Evolutionary conservation across 495 filamentous ascomycete genomes (phyloP), one percentile per base, ranked within the genome.

Genomic region (Penicillium riverlandense): DNA sequence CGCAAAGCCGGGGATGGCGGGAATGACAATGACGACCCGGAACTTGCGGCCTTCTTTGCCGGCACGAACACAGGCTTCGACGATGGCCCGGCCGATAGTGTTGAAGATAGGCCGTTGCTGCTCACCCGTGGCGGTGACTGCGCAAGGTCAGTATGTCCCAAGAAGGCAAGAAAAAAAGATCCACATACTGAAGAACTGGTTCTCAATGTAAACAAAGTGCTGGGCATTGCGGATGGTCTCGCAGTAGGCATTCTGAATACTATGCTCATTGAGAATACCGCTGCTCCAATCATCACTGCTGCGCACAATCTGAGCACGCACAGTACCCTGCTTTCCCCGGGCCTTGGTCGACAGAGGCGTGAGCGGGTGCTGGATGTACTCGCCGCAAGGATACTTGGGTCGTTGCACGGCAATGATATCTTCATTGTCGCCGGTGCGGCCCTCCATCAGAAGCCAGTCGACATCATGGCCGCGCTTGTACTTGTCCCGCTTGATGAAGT

Each of bases 181-280:
- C 7, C 2, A 47, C 55, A 35, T 64, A 74, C 66, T 92, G 75
- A 97, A 96, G 71, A 96, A 96, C 51, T 97, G 91, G 53, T 97
- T 97, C 62, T 96, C 90, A 48, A 96, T 96, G 65, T 97, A 97
- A 37, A 97, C 84, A 57, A 83, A 95, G 58, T 96, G 88, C 64
- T 91, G 64, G 0, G 91, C 91, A 40, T 84, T 85, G 22, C 80
- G 67, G 49, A 96, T 98, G 16, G 89, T 65, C 41, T 95, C 86
- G 44, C 71, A 80, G 59, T 96, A 96, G 8, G 92, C 91, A 54
- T 88, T 96, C 47, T 94, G 88, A 37, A 98, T 96, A 50, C 83
- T 90, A 49, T 90, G 86, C 44, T 98, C 92, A 2, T 77, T 80
- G 9, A 95, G 56, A 49, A 96, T 91, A 1, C 91, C 91, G 58